Base-by-base conservation (phyloP, 2,329 filamentous ascomycete species). In the Corinectria fuckeliana region DNA sequence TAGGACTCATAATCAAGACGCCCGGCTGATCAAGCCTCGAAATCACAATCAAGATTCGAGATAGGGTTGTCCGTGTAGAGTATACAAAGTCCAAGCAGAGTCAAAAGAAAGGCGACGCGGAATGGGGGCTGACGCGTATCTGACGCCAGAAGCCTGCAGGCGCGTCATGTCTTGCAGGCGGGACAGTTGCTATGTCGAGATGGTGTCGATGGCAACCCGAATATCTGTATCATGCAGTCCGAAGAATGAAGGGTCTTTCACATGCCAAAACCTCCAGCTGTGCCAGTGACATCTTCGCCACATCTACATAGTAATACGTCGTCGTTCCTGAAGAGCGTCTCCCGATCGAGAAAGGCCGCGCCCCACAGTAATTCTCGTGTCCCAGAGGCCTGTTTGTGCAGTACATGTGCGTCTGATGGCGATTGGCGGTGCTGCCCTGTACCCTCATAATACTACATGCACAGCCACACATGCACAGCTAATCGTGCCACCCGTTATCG, bases 401-500 rank as follows among this genome's bases (percentile, higher is more conserved):
- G n/a, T 69, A 70, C 68, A 34, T 65, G 1, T 2, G 1, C 0
- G 1, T 0, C 0, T 14, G 3, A 3, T 8, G 14, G 7, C 5
- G 0, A 11, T 25, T 21, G 11, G 3, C 8, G 8, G 14, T 1
- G 4, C 16, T 26, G 18, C 10, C 2, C 44, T n/a, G 67, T 71
- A 65, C 26, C 20, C 13, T 1, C 26, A 9, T 60, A 69, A 44
- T 51, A 57, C 28, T 34, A 25, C 9, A 26, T 60, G 55, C 59
- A 62, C 64, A 58, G 63, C 65, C 65, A 66, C 63, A 64, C 18
- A 13, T 66, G 60, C 63, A 61, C 61, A 58, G 58, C 59, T 50
- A 56, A 65, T 67, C 68, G 66, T 66, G 61, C 64, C 60, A 71
- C 51, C 62, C 49, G 39, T 36, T 56, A 34, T 64, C 61, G 67